These are phyloP conservation scores for Enterocytospora artemiae DNA, from an alignment of 371 early-diverging fungal genomes.

Conservation along the genomic window DNA sequence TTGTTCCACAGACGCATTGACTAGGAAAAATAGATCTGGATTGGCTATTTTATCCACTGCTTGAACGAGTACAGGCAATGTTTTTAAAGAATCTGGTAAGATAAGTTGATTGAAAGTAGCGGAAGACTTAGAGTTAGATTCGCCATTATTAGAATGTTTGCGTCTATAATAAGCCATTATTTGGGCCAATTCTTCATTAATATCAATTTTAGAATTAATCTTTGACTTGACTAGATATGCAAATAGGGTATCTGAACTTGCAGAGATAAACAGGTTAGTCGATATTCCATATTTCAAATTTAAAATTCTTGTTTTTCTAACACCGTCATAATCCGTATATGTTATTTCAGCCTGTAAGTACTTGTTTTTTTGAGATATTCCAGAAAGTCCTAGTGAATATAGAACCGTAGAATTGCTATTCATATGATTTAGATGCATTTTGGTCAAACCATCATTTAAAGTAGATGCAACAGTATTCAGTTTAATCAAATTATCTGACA, in stretches of 20 bases:
- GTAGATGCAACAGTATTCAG: conserved; percentile 25
- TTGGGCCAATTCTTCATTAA: conserved; percentile 38
- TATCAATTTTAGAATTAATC: conserved; percentile 27
- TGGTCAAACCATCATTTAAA: conserved; percentile 13
- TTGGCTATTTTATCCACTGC: conserved; percentile 35
- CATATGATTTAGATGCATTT: conserved; percentile 23
- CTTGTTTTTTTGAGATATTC: conserved; percentile 11
- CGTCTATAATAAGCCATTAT: conserved; percentile 48
- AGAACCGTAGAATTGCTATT: conserved; percentile 29
- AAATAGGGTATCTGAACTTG: conserved; percentile 56
- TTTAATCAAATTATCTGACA: conserved; percentile 39
- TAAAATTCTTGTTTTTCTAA: conserved; percentile 31
- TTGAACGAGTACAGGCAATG: conserved; percentile 53
- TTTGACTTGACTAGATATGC: conserved; percentile 47
- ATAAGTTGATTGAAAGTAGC: conserved; percentile 50
- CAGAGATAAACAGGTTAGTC: conserved; percentile 32
- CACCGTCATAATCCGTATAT: conserved; percentile 44
- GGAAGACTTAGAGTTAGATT: conserved; percentile 22
- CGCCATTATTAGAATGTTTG: conserved; percentile 24
- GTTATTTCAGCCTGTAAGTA: conserved; percentile 51
- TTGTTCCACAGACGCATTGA: conserved; percentile 41
- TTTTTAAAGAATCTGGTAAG: conserved; percentile 55
- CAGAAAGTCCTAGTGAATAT: conserved; percentile 38
- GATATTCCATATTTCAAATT: conserved; percentile 41
- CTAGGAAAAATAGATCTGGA: conserved; percentile 29